phyloP scores from a whole-genome alignment of 257 asterid species.

The Thymus quinquecostatus region DNA sequence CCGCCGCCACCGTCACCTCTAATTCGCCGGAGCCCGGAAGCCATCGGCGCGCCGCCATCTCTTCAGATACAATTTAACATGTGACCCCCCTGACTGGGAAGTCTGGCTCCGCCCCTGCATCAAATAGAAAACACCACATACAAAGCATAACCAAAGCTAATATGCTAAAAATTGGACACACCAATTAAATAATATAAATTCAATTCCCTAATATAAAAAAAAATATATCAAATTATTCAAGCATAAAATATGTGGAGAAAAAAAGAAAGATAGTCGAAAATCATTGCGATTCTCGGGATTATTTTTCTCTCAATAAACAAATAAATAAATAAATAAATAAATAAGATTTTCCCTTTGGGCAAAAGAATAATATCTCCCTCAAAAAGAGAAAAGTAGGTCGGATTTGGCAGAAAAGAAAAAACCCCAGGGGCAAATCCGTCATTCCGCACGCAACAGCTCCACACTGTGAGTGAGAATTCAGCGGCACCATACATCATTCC shows the following conservation, averaged over 20 bases:
- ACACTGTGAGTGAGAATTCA: slow-evolving; percentile 30
- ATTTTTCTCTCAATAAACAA: background rate
- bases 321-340: slow-evolving; percentile 11
- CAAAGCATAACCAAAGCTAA: background rate
- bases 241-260: background rate
- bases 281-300: slow-evolving; percentile 35
- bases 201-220: background rate
- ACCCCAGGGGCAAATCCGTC: slow-evolving; percentile 31
- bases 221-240: background rate
- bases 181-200: background rate
- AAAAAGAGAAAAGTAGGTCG: slow-evolving; percentile 25
- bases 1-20: too few relatives aligned
- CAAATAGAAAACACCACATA: too few relatives aligned
- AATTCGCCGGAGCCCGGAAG: too few relatives aligned
- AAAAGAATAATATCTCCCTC: slow-evolving; percentile 44
- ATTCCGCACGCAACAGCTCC: slow-evolving; percentile 31
- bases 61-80: too few relatives aligned
- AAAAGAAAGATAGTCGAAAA: slow-evolving; percentile 21
- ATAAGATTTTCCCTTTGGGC: slow-evolving; percentile 16
- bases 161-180: slow-evolving; percentile 7
- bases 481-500: slow-evolving; percentile 35
- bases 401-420: slow-evolving; percentile 24
- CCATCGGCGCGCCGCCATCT: too few relatives aligned
- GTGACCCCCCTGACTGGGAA: too few relatives aligned
- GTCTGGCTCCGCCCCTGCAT: too few relatives aligned